These are phyloP conservation scores for Pseudopyrenochaeta lycopersici DNA, from an alignment of 2,329 filamentous ascomycete genomes.

Conservation along the genomic window DNA sequence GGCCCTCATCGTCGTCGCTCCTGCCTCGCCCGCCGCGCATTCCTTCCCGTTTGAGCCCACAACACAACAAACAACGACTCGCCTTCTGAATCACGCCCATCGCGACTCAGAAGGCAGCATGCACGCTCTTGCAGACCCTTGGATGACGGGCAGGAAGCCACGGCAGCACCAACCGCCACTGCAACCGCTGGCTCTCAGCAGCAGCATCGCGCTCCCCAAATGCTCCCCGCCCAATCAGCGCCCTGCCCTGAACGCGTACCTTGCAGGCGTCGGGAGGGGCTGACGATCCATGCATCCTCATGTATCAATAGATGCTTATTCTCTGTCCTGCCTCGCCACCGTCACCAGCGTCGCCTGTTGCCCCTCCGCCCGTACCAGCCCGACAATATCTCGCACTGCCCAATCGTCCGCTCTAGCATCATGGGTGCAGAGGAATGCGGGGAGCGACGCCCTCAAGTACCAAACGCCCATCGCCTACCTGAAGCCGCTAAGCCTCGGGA, in stretches of 20 bases:
- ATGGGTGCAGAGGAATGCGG: constrained; percentile 13
- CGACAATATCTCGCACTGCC: neutral
- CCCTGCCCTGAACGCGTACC: constrained; percentile 20
- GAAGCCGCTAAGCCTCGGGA: constrained; percentile 30
- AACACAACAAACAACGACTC: constrained; percentile 10
- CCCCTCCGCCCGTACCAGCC: constrained; percentile 3
- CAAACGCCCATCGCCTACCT: constrained; percentile 25
- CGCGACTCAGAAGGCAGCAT: constrained; percentile 16
- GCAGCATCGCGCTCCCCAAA: constrained; percentile 11
- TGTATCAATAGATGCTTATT: constrained; percentile 5
- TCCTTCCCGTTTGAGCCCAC: constrained; percentile 10
- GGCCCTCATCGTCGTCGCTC: constrained; percentile 9
- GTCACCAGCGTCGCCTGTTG: constrained; percentile 6
- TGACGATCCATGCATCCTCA: constrained; percentile 11
- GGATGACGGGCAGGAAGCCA: too few species aligned
- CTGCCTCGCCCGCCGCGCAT: constrained; percentile 11
- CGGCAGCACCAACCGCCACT: constrained; percentile 18
- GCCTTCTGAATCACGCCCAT: too few species aligned
- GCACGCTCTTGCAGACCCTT: constrained; percentile 8
- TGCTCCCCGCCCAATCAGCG: constrained; percentile 22
- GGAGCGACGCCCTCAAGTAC: constrained; percentile 16
- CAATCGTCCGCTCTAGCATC: constrained; percentile 5
- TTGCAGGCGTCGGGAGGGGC: constrained; percentile 23
- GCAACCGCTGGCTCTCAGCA: constrained; percentile 16
- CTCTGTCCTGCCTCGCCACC: neutral